A percentile compares a stretch with the other conserved stretches of the same genome.
These are phyloP conservation scores for Thalassiosira oceanica DNA, from an alignment of 352 stramenopile genomes.

Conservation along the genomic window DNA sequence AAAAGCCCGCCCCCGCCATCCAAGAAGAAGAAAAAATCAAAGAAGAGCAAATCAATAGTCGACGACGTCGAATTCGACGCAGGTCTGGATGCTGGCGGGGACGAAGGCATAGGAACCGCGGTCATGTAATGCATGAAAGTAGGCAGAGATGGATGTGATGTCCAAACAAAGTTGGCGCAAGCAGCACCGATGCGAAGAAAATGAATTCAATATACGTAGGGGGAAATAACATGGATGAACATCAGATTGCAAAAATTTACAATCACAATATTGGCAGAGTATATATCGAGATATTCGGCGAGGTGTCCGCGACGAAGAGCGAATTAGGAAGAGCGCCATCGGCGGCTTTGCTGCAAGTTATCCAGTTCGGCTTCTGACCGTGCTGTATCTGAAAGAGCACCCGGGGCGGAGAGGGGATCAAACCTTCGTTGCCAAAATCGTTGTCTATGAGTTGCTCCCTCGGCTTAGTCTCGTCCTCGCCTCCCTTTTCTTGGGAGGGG, in stretches of 20 bases:
- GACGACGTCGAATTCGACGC: conserved; percentile 53
- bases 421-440: conserved; percentile 8
- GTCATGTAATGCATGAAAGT: conserved; percentile 14
- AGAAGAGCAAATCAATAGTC: conserved; percentile 55
- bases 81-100: conserved; percentile 33
- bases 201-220: conserved; percentile 6
- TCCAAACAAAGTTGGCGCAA: neutral
- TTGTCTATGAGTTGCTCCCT: conserved; percentile 4
- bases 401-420: conserved; percentile 21
- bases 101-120: conserved; percentile 41
- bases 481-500: neutral
- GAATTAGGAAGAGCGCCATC: conserved; percentile 32
- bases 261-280: conserved; percentile 36
- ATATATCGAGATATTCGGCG: conserved; percentile 70
- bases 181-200: conserved; percentile 1
- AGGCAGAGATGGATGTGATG: neutral
- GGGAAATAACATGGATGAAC: too few relatives aligned
- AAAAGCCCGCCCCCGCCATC: neutral
- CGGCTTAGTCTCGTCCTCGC: neutral
- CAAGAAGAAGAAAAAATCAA: conserved; percentile 46
- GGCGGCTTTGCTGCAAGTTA: conserved; percentile 32
- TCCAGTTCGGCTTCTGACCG: conserved; percentile 67
- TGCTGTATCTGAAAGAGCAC: conserved; percentile 70
- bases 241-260: too few relatives aligned
- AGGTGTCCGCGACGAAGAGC: conserved; percentile 75